These are phyloP conservation scores for Suillus weaverae DNA, from an alignment of 768 basidiomycete species.

Conservation along the genomic window DNA sequence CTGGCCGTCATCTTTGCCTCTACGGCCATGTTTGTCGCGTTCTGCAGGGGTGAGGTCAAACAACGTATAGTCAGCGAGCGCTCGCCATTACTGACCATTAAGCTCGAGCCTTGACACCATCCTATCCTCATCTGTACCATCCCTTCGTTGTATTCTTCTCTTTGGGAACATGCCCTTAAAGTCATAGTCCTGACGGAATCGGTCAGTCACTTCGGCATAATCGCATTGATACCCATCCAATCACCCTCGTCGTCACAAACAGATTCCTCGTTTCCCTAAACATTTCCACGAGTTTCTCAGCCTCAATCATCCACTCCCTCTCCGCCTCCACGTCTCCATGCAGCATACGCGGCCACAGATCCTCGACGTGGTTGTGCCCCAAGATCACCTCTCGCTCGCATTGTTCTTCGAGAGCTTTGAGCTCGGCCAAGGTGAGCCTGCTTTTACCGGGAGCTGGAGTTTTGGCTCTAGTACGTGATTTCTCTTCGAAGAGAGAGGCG, in stretches of 20 bases:
- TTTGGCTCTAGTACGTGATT: conserved; percentile 40
- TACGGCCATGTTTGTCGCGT: conserved; percentile 55
- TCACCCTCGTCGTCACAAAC: conserved; percentile 76
- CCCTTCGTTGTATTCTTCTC: conserved; percentile 38
- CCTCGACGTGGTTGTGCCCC: conserved; percentile 59
- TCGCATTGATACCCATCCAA: conserved; percentile 30
- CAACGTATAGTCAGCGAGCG: neutral
- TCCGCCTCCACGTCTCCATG: conserved; percentile 47
- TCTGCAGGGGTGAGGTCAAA: conserved; percentile 38
- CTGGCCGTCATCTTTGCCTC: conserved; percentile 42
- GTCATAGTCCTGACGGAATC: conserved; percentile 42
- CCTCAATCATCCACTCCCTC: conserved; percentile 78
- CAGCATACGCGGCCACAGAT: conserved; percentile 61
- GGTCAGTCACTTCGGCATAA: conserved; percentile 3
- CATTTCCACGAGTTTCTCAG: conserved; percentile 83
- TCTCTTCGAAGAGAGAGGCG: conserved; percentile 68
- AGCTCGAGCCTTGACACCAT: conserved; percentile 79
- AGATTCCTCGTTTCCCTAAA: conserved; percentile 85
- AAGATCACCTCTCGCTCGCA: conserved; percentile 64
- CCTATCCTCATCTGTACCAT: conserved; percentile 64
- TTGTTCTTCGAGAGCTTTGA: conserved; percentile 61
- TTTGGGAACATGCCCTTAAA: conserved; percentile 73
- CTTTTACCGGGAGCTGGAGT: conserved; percentile 35
- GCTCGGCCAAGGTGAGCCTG: conserved; percentile 56
- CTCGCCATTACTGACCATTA: conserved; percentile 47